Evolutionary conservation across 306 rosid genomes (phyloP).

Genomic region (Gastrolobium villosum): DNA sequence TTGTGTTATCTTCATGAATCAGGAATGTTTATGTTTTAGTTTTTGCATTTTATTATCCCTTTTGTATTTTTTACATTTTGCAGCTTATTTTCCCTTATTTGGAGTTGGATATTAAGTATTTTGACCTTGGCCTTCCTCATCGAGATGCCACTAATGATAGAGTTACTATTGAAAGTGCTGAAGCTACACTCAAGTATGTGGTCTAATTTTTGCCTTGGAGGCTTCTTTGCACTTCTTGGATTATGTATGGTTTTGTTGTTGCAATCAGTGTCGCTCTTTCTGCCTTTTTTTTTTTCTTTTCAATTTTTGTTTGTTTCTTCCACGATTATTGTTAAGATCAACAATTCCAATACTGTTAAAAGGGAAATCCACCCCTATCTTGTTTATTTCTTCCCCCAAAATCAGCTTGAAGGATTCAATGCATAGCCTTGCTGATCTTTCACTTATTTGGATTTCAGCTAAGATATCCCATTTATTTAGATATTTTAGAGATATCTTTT

Average conservation of each 20-base stretch:
- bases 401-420: conserved; percentile 1
- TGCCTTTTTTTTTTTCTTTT: conserved; percentile 8
- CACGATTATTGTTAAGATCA: conserved; percentile 28
- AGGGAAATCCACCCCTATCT: not conserved
- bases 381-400: conserved; percentile 9
- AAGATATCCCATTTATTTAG: conserved; percentile 24
- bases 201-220: conserved; percentile 15
- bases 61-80: not conserved
- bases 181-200: conserved; percentile 65
- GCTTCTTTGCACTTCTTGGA: conserved; percentile 25
- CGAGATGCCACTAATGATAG: conserved; percentile 66
- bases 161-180: conserved; percentile 70
- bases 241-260: conserved; percentile 21
- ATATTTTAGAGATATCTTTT: conserved; percentile 22
- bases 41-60: not conserved
- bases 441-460: not conserved
- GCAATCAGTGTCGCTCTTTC: conserved; percentile 1
- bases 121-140: conserved; percentile 66
- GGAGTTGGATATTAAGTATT: conserved; percentile 63
- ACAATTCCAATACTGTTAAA: not conserved
- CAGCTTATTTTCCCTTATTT: conserved; percentile 64
- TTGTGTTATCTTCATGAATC: conserved; percentile 15
- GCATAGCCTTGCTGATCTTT: conserved; percentile 10
- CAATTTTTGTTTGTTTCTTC: conserved; percentile 9
- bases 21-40: not conserved